Evolutionary conservation across 1,139 yeast species (phyloP).

Genomic region (Geotrichum bryndzae): DNA sequence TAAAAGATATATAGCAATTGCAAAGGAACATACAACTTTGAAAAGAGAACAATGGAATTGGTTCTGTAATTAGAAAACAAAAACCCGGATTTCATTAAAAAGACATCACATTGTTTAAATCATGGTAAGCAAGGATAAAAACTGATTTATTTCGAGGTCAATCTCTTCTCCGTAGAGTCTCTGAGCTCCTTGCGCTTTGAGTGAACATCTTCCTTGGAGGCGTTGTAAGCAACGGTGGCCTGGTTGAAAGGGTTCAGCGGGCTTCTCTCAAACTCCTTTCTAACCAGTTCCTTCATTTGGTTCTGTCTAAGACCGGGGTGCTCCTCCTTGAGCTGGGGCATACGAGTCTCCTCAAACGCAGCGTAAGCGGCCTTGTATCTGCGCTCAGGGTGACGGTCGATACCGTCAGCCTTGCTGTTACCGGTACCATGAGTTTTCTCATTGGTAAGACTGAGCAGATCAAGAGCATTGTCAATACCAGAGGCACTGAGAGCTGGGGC

Average conservation of each 20-base stretch:
- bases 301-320: constrained; percentile 75
- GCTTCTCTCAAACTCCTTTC: constrained; percentile 76
- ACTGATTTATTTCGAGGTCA: constrained; percentile 15
- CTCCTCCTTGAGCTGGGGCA: constrained; percentile 70
- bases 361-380: constrained; percentile 76
- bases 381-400: constrained; percentile 86
- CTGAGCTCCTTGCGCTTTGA: constrained; percentile 48
- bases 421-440: constrained; percentile 22
- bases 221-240: constrained; percentile 59
- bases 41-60: not conserved
- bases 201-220: constrained; percentile 50
- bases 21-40: not conserved
- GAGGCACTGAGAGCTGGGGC: constrained; percentile 55
- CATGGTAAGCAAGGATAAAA: not conserved
- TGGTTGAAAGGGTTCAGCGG: constrained; percentile 84
- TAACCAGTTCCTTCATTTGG: constrained; percentile 66
- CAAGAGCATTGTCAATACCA: constrained; percentile 73
- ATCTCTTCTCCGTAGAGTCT: constrained; percentile 33
- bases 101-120: not conserved
- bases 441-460: constrained; percentile 55
- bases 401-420: constrained; percentile 52
- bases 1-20: not conserved
- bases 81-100: not conserved
- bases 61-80: not conserved
- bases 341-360: constrained; percentile 64